Conservation (phyloP, 2,329 filamentous ascomycete species). For the Neopestalotiopsis sp. region DNA sequence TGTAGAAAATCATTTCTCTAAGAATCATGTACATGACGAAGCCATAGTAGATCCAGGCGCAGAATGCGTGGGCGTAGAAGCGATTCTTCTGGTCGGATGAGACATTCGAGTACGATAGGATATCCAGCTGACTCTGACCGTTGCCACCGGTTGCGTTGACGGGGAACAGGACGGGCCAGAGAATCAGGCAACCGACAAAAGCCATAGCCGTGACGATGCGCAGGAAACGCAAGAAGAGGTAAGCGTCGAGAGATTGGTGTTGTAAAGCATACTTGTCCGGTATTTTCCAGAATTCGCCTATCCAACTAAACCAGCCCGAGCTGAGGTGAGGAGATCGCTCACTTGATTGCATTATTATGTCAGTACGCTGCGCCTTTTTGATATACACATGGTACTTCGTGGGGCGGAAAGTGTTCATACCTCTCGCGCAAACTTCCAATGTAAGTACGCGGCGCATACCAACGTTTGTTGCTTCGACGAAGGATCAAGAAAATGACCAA, state of each 20-base stretch:
- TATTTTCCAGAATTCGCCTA: constrained; percentile 68
- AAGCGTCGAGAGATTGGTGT: constrained; percentile 91
- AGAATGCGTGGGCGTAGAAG: constrained; percentile 82
- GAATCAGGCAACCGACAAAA: constrained; percentile 82
- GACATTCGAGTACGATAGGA: constrained; percentile 82
- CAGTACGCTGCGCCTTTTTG: neutral
- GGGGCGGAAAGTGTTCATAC: constrained; percentile 32
- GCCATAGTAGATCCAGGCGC: constrained; percentile 82
- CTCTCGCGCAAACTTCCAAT: constrained; percentile 50
- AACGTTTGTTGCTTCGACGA: constrained; percentile 50
- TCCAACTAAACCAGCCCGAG: constrained; percentile 70
- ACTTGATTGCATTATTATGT: constrained; percentile 34
- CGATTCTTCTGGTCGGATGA: constrained; percentile 59
- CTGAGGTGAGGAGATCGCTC: constrained; percentile 66
- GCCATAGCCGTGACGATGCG: constrained; percentile 78
- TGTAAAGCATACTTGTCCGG: constrained; percentile 83
- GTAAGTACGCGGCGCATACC: constrained; percentile 57
- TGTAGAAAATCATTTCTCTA: constrained; percentile 87
- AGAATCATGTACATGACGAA: constrained; percentile 91
- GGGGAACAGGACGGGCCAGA: constrained; percentile 86
- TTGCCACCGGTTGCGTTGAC: constrained; percentile 84
- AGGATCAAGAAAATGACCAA: constrained; percentile 51
- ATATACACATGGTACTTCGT: constrained; percentile 24
- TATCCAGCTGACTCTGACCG: constrained; percentile 69
- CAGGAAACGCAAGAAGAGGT: constrained; percentile 87